Evolutionary conservation across 2,329 filamentous ascomycete genomes (phyloP).

Genomic region (Penicillium sp.): DNA sequence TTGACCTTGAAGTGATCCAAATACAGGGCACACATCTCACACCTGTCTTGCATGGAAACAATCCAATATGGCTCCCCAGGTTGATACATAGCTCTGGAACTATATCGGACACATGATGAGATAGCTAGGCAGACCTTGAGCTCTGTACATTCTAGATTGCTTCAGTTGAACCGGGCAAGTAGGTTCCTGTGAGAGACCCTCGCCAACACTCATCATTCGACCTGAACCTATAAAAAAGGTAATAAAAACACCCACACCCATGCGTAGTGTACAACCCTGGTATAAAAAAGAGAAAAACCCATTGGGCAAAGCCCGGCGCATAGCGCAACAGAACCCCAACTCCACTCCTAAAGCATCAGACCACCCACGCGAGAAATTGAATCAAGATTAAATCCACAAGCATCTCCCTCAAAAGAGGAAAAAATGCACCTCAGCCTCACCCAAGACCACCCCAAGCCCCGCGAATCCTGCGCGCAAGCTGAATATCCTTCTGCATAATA

Average conservation of each 20-base stretch:
- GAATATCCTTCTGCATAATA: conserved; percentile 97
- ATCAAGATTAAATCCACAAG: conserved; percentile 11
- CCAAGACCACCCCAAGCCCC: conserved; percentile 70
- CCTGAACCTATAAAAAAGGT: conserved; percentile 7
- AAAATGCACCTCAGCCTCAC: conserved; percentile 30
- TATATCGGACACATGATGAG: not conserved
- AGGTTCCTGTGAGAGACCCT: not conserved
- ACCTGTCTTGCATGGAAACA: not conserved
- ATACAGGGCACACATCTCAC: not conserved
- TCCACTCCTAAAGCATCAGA: conserved; percentile 8
- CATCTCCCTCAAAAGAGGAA: not conserved
- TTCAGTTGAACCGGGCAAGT: not conserved
- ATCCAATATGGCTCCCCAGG: not conserved
- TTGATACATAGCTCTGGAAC: not conserved
- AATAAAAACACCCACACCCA: conserved; percentile 17
- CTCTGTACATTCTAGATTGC: not conserved
- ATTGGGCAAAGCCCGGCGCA: not conserved
- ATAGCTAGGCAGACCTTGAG: not conserved
- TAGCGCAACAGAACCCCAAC: not conserved
- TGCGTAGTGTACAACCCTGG: conserved; percentile 23
- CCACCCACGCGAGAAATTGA: not conserved
- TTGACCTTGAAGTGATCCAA: not conserved
- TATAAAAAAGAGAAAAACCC: conserved; percentile 11
- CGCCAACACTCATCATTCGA: not conserved
- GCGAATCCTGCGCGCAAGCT: conserved; percentile 76